These are phyloP conservation scores for Collybiopsis confluens DNA, from an alignment of 768 basidiomycete genomes.

Conservation along the genomic window DNA sequence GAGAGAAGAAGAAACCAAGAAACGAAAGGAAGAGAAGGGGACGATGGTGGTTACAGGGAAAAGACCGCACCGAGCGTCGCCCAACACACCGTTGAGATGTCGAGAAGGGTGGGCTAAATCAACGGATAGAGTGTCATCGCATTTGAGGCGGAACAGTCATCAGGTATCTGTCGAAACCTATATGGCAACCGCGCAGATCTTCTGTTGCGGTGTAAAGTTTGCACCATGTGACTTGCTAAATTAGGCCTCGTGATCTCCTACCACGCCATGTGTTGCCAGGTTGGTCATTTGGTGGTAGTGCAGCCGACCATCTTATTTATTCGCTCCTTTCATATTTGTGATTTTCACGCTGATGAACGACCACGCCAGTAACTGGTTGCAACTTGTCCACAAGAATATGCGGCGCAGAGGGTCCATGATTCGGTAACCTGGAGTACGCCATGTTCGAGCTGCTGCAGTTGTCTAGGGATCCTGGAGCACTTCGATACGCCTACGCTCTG, in stretches of 20 bases:
- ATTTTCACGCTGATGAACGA: constrained; percentile 13
- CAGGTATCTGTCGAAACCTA: no score
- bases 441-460: constrained; percentile 18
- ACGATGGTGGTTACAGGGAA: not conserved
- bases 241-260: no score
- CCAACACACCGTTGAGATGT: not conserved
- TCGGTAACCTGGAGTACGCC: constrained; percentile 20
- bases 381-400: constrained; percentile 17
- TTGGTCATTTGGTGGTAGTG: no score
- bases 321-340: no score
- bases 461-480: constrained; percentile 14
- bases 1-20: not conserved
- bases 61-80: not conserved
- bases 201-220: no score
- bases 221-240: no score
- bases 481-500: constrained; percentile 21
- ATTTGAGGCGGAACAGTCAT: no score
- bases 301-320: not conserved
- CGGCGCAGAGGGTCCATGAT: constrained; percentile 17
- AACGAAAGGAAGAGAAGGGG: not conserved
- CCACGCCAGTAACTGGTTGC: constrained; percentile 18
- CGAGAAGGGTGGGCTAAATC: no score
- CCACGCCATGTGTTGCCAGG: no score
- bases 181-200: no score
- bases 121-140: no score